Percentiles rank a stretch among this genome's conserved stretches.
phyloP scores from a whole-genome alignment of 768 basidiomycete genomes.

The Asterophora lycoperdoides region DNA sequence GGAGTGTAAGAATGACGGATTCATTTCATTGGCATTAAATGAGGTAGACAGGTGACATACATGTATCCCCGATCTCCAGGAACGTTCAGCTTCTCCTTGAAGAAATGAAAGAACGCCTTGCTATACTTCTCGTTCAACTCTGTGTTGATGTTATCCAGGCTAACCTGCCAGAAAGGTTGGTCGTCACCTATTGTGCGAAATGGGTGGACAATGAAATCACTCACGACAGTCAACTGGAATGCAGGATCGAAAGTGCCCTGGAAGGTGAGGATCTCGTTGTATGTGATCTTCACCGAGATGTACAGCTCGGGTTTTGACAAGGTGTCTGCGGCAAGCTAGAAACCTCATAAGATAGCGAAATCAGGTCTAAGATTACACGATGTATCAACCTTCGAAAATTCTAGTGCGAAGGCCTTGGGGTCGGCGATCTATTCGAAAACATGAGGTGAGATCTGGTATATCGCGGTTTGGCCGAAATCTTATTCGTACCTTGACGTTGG shows the following conservation, averaged over 20 bases:
- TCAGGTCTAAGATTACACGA: not conserved
- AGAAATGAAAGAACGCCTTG: conserved; percentile 49
- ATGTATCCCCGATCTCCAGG: conserved; percentile 57
- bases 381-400: conserved; percentile 54
- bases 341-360: not conserved
- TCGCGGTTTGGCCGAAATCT: not conserved
- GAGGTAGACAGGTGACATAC: conserved; percentile 24
- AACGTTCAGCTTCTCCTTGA: conserved; percentile 50
- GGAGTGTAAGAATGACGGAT: not conserved
- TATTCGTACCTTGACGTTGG: conserved; percentile 38
- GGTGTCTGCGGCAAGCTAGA: conserved; percentile 48
- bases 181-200: not conserved
- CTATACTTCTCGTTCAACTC: conserved; percentile 50
- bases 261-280: conserved; percentile 60
- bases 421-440: conserved; percentile 26
- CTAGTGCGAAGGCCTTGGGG: conserved; percentile 38
- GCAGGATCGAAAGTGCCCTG: conserved; percentile 64
- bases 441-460: not conserved
- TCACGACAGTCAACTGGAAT: conserved; percentile 53
- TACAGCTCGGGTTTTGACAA: conserved; percentile 52
- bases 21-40: not conserved
- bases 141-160: conserved; percentile 51
- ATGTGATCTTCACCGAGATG: conserved; percentile 42
- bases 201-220: conserved; percentile 19
- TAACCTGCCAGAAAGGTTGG: conserved; percentile 34